Base-by-base conservation (phyloP, 495 filamentous ascomycete species). In the Trichoderma virens region DNA sequence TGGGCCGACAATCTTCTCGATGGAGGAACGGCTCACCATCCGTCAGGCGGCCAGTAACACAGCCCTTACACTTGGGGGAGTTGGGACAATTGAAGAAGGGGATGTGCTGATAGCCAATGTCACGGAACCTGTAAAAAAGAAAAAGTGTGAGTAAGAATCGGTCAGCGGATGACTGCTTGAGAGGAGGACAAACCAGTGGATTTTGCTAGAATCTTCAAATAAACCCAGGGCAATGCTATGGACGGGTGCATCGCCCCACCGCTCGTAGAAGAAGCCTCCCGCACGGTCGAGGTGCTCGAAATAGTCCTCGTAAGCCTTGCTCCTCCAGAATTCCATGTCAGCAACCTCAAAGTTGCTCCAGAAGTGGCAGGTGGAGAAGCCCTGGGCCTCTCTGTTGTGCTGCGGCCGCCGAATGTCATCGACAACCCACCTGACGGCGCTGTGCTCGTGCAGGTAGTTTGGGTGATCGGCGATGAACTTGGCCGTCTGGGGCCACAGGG, bases 271-370 rank as follows among this genome's bases (percentile, higher is more conserved):
- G 85, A 99, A 99, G 39, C 94, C 94, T 35, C 95, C 95, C 0
- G 92, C 89, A 25, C 90, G 85, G 76, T 99, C 95, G 35, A 99
- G 79, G 72, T 97, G 91, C 73, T 97, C 87, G 77, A 99, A 99
- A 73, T 97, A 99, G 62, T 92, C 90, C 73, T 93, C 88, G 73
- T 99, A 99, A 61, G 84, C 82, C 73, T 92, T 85, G 69, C 92
- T 89, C 13, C 95, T 82, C 91, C 93, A 99, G 79, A 99, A 97
- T 66, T 83, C 85, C 85, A 99, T 86, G 72, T 97, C 92, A 38
- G 86, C 95, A 69, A 99, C 95, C 77, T 99, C 95, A 71, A 99
- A 99, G 77, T 99, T 99, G 65, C 86, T 92, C 95, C 95, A 99
- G 81, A 99, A 99, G 76, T 99, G 95, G 74, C 95, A 99, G n/a